These are phyloP conservation scores for Pseudopithomyces chartarum DNA, from an alignment of 2,329 filamentous ascomycete genomes.

Conservation along the genomic window DNA sequence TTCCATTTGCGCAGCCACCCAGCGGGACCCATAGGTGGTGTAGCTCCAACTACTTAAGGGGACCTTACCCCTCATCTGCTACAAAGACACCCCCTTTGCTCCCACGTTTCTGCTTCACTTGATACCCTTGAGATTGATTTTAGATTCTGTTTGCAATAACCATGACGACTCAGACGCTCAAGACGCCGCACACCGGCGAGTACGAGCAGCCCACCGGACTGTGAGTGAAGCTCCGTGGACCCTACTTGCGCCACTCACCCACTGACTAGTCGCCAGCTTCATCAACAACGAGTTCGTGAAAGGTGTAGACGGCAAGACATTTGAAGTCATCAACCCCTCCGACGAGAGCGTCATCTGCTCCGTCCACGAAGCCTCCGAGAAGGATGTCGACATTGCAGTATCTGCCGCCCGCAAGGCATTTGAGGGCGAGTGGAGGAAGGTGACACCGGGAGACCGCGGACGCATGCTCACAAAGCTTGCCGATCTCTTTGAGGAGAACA, in stretches of 20 bases:
- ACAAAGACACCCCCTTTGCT: slow-evolving; percentile 18
- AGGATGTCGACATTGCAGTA: slow-evolving; percentile 82
- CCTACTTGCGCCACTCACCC: slow-evolving; percentile 12
- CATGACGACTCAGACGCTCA: slow-evolving; percentile 64
- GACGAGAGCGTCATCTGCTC: slow-evolving; percentile 84
- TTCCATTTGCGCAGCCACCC: slow-evolving; percentile 10
- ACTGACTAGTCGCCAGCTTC: slow-evolving; percentile 61
- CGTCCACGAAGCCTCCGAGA: slow-evolving; percentile 84
- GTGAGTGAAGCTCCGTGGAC: slow-evolving; percentile 45
- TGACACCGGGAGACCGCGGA: slow-evolving; percentile 73
- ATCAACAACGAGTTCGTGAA: slow-evolving; percentile 93
- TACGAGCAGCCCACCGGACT: slow-evolving; percentile 60
- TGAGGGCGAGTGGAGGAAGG: slow-evolving; percentile 70
- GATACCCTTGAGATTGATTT: slow-evolving; percentile 33
- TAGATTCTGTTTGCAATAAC: slow-evolving; percentile 23
- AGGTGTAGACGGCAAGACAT: slow-evolving; percentile 83
- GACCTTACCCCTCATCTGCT: slow-evolving; percentile 20
- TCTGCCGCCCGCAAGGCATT: slow-evolving; percentile 85
- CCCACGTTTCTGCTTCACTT: slow-evolving; percentile 9
- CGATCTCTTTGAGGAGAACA: slow-evolving; percentile 78
- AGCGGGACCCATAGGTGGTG: slow-evolving; percentile 27
- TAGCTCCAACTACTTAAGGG: slow-evolving; percentile 18
- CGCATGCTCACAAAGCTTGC: slow-evolving; percentile 75
- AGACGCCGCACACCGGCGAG: slow-evolving; percentile 69
- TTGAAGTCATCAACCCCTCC: slow-evolving; percentile 88